Evolutionary conservation across 108 stramenopile species (phyloP).

Genomic region (Cyclotella kingstonii): DNA sequence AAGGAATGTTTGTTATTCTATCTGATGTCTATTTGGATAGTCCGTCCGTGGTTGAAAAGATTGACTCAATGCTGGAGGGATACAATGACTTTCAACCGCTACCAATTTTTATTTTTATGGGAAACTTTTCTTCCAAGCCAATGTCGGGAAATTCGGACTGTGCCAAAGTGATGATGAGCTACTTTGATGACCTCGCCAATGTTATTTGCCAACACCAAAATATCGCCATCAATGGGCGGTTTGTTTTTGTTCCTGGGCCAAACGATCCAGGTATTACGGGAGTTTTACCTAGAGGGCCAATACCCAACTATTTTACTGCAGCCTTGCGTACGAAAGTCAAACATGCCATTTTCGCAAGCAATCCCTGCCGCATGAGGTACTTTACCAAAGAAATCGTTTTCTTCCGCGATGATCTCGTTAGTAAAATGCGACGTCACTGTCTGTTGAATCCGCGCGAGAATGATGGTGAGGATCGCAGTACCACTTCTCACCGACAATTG

Average conservation of each 20-base stretch:
- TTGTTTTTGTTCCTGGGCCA: constrained; percentile 91
- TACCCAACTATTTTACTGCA: constrained; percentile 59
- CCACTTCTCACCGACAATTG: constrained; percentile 8
- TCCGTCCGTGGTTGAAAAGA: constrained; percentile 71
- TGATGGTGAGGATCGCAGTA: constrained; percentile 17
- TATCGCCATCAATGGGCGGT: constrained; percentile 61
- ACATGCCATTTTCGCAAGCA: constrained; percentile 58
- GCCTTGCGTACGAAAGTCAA: constrained; percentile 43
- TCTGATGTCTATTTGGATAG: constrained; percentile 91
- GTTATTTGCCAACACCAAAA: constrained; percentile 59
- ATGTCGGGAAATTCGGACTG: constrained; percentile 30
- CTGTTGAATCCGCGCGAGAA: constrained; percentile 57
- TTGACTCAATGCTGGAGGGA: constrained; percentile 75
- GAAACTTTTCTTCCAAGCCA: constrained; percentile 83
- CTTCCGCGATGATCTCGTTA: constrained; percentile 85
- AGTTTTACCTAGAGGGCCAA: constrained; percentile 65
- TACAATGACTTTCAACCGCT: constrained; percentile 52
- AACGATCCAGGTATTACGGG: constrained; percentile 68
- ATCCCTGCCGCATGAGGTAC: constrained; percentile 86
- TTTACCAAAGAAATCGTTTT: constrained; percentile 90
- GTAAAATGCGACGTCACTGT: constrained; percentile 73
- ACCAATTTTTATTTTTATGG: constrained; percentile 91
- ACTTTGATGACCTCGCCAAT: constrained; percentile 66
- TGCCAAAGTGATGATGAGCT: constrained; percentile 48
- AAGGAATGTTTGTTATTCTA: constrained; percentile 80